Evolutionary conservation across 805 yeast species (phyloP).

Genomic region (Maudiozyma turicensis): DNA sequence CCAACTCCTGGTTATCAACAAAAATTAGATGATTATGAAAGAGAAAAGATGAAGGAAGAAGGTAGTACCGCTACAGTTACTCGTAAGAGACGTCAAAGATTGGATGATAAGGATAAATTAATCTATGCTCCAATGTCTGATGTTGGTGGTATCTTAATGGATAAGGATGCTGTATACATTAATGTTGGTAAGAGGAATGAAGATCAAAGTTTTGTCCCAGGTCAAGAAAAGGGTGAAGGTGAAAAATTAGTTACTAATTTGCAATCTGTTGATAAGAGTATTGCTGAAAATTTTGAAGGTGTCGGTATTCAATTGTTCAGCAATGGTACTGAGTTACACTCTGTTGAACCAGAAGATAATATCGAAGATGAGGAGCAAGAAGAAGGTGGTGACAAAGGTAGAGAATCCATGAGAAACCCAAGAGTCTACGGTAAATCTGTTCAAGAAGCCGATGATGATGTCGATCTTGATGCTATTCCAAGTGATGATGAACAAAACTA

Average conservation of each 20-base stretch:
- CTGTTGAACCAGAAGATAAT: slow-evolving; percentile 34
- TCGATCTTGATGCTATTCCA: slow-evolving; percentile 36
- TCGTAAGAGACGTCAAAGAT: slow-evolving; percentile 78
- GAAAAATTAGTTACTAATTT: slow-evolving; percentile 75
- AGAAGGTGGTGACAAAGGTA: slow-evolving; percentile 41
- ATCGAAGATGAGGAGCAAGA: slow-evolving; percentile 29
- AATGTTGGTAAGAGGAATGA: slow-evolving; percentile 37
- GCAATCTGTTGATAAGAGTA: slow-evolving; percentile 56
- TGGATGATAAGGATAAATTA: slow-evolving; percentile 88
- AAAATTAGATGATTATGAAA: slow-evolving; percentile 67
- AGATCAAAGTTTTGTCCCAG: slow-evolving; percentile 42
- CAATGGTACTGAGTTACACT: slow-evolving; percentile 42
- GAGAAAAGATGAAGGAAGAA: slow-evolving; percentile 63
- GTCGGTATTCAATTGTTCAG: slow-evolving; percentile 73
- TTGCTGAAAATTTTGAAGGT: slow-evolving; percentile 50
- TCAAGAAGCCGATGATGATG: slow-evolving; percentile 37
- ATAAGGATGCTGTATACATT: slow-evolving; percentile 94
- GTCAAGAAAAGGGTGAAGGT: slow-evolving; percentile 71
- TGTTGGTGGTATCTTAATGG: slow-evolving; percentile 96
- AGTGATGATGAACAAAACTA: slow-evolving; percentile 39
- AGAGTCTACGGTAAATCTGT: slow-evolving; percentile 46
- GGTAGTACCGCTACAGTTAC: slow-evolving; percentile 47
- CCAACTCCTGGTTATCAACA: slow-evolving; percentile 94
- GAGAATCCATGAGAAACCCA: slow-evolving; percentile 54
- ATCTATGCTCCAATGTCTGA: slow-evolving; percentile 99